Conservation (phyloP, 1,284 basidiomycete genomes). For the Ustilago nuda region DNA sequence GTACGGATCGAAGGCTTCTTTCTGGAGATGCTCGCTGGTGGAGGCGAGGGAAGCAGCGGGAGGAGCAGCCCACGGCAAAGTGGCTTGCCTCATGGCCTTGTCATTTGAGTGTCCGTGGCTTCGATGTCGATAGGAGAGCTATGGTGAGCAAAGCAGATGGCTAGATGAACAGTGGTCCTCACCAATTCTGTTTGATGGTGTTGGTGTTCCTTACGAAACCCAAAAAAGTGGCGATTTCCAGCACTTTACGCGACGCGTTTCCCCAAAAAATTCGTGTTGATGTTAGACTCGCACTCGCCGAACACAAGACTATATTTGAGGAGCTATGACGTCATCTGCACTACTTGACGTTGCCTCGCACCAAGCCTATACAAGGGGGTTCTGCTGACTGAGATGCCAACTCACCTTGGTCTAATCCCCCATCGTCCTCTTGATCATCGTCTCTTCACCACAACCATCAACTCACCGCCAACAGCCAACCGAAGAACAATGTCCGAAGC, state of each 20-base stretch:
- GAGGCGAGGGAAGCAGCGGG: neutral
- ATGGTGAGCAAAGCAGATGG: neutral
- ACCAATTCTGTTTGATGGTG: neutral
- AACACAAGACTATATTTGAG: neutral
- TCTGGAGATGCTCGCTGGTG: conserved; percentile 1
- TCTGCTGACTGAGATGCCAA: no score
- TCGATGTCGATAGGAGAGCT: neutral
- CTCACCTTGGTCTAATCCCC: neutral
- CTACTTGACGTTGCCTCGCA: neutral
- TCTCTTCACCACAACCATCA: neutral
- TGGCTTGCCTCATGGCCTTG: conserved; percentile 41
- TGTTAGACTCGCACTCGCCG: conserved; percentile 12
- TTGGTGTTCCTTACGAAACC: conserved; percentile 1
- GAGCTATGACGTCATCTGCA: conserved; percentile 23
- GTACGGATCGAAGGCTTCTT: neutral
- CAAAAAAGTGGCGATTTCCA: neutral
- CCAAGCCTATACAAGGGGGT: no score
- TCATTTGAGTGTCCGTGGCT: conserved; percentile 10
- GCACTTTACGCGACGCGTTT: conserved; percentile 34
- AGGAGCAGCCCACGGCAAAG: conserved; percentile 36
- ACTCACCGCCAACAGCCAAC: neutral
- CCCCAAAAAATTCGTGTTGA: neutral
- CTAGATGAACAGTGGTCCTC: no score
- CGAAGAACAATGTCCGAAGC: conserved; percentile 12
- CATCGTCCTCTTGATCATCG: neutral